phyloP scores from a whole-genome alignment of 2,329 filamentous ascomycete genomes.

The Berkeleyomyces rouxiae region DNA sequence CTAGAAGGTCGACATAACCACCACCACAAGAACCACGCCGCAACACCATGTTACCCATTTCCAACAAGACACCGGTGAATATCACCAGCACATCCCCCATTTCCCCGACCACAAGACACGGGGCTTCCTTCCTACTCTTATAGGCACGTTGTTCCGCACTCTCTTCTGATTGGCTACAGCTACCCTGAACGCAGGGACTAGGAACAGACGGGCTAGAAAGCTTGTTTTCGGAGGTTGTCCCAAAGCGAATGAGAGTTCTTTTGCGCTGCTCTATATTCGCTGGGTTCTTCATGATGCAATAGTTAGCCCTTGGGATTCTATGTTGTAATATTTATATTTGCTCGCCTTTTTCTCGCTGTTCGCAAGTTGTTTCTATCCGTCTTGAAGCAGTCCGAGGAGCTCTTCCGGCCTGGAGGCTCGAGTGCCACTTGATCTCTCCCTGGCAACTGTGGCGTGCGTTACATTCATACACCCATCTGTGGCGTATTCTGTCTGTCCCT shows the following conservation, averaged over 20 bases:
- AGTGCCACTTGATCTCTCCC: background rate
- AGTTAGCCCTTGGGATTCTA: no score
- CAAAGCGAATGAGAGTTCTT: background rate
- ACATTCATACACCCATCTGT: background rate
- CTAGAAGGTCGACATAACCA: no score
- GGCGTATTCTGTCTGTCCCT: background rate
- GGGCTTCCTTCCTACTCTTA: background rate
- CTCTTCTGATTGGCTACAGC: conserved; percentile 5
- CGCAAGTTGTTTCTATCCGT: no score
- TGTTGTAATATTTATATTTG: no score
- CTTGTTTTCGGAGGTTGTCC: background rate
- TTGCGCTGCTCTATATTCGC: background rate
- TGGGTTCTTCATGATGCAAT: no score
- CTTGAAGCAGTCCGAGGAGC: no score
- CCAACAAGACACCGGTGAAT: background rate
- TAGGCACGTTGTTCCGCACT: conserved; percentile 11
- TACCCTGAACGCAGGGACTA: background rate
- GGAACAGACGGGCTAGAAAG: background rate
- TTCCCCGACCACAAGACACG: background rate
- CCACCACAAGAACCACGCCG: no score
- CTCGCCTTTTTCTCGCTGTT: no score
- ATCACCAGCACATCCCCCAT: background rate
- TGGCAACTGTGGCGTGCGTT: background rate
- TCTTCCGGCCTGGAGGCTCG: background rate
- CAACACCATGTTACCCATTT: no score